Evolutionary conservation across 129 eudicot genomes (phyloP).

Genomic region (Dittrichia graveolens): DNA sequence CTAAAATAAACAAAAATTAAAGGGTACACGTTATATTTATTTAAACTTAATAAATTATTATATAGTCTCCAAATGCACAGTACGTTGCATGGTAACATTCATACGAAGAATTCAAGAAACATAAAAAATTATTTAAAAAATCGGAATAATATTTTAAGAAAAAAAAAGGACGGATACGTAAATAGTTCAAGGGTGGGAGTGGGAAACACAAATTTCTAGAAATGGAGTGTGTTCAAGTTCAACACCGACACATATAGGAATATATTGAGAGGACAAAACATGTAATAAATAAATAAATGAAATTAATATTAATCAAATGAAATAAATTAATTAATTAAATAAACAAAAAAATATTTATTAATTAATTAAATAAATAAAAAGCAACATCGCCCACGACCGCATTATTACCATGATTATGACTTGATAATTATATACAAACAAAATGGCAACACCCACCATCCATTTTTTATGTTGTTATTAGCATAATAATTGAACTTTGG

Average conservation of each 20-base stretch:
- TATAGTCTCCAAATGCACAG: too few relatives aligned
- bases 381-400: slow-evolving; percentile 39
- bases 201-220: slow-evolving; percentile 29
- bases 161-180: slow-evolving; percentile 16
- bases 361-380: background rate
- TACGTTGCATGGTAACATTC: too few relatives aligned
- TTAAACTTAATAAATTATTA: too few relatives aligned
- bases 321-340: background rate
- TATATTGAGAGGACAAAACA: slow-evolving; percentile 23
- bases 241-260: slow-evolving; percentile 39
- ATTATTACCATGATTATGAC: slow-evolving; percentile 34
- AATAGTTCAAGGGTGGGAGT: slow-evolving; percentile 18
- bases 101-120: too few relatives aligned
- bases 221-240: slow-evolving; percentile 12
- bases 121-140: background rate
- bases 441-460: slow-evolving; percentile 20
- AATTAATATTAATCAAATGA: background rate
- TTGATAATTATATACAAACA: slow-evolving; percentile 13
- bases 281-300: slow-evolving; percentile 13
- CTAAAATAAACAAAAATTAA: too few relatives aligned
- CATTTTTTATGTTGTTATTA: slow-evolving; percentile 13
- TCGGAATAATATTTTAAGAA: background rate
- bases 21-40: too few relatives aligned
- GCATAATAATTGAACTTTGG: background rate
- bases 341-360: background rate